Base-by-base conservation (phyloP, 2,329 filamentous ascomycete genomes). In the Epichloe sylvatica region DNA sequence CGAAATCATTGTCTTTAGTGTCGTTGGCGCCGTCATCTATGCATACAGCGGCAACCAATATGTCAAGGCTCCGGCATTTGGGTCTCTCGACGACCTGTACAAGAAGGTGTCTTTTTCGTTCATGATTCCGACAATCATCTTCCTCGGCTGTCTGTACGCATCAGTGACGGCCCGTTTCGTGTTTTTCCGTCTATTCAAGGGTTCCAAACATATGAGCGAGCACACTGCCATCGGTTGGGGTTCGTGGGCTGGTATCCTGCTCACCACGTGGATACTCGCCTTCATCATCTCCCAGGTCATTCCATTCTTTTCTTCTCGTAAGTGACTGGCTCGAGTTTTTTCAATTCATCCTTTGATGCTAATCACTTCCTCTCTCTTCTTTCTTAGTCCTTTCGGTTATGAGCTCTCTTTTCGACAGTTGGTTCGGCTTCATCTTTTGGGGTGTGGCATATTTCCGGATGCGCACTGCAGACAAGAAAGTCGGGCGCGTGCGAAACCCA, bases 341-440 rank as follows among this genome's bases (percentile, higher is more conserved):
- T 30, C 8, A 30, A 30, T 11, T 30, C 25, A 30, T 30, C 3
- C 8, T 19, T 15, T 15, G 5, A 17, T 23, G n/a, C 34, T n/a
- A 11, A 36, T 35, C 2, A 7, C 8, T n/a, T 3, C 6, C 1
- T 34, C 11, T 42, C 5, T n/a, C 40, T 42, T 4, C 21, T n/a
- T 15, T 15, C 8, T n/a, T 13, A 53, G 74, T 82, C 2, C 66
- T 81, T n/a, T 81, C 81, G 4, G 72, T 88, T 53, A 86, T 89
- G 83, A 85, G 81, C n/a, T 87, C 87, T 4, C 76, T 95, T 1
- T 95, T 95, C 62, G 88, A 95, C 67, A 91, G 85, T 49, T 91
- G 89, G 74, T 91, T 91, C 59, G 90, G 90, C 23, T 96, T 95
- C 72, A 94, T 95, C 61, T 96, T 95, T 72, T 96, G 86, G 86